Percentiles rank a stretch among this genome's conserved stretches.
Conservation (phyloP, 306 rosid species). For the Amphicarpaea edgeworthii region DNA sequence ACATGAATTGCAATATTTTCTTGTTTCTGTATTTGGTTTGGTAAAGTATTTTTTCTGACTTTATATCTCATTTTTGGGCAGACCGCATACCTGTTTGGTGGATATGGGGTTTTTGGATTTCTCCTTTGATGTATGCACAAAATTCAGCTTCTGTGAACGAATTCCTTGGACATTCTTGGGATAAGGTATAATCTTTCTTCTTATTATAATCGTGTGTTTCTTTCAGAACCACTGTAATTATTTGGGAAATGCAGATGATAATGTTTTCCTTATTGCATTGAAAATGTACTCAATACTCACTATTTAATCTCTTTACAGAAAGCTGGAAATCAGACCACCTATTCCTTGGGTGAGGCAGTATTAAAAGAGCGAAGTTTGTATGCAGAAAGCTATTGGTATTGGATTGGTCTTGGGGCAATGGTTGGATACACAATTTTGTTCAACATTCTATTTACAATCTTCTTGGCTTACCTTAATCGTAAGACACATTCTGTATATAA, state of each 20-base stretch:
- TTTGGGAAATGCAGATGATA: slow-evolving; percentile 26
- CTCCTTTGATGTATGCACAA: slow-evolving; percentile 99
- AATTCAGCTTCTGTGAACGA: slow-evolving; percentile 94
- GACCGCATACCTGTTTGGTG: slow-evolving; percentile 92
- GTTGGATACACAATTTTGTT: slow-evolving; percentile 90
- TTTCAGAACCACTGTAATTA: neutral
- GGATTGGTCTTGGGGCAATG: slow-evolving; percentile 98
- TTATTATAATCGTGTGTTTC: slow-evolving; percentile 27
- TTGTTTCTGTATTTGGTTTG: slow-evolving; percentile 35
- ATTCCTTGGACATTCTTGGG: slow-evolving; percentile 98
- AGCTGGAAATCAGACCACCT: slow-evolving; percentile 58
- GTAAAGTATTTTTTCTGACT: slow-evolving; percentile 34
- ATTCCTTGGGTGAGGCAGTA: slow-evolving; percentile 76
- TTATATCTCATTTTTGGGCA: slow-evolving; percentile 53
- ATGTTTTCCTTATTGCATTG: slow-evolving; percentile 41
- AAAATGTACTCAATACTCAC: slow-evolving; percentile 37
- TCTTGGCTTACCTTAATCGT: slow-evolving; percentile 93
- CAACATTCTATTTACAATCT: slow-evolving; percentile 83
- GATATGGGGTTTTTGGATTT: slow-evolving; percentile 99
- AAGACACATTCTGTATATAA: slow-evolving; percentile 57
- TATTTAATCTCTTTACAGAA: slow-evolving; percentile 54
- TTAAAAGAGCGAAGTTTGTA: slow-evolving; percentile 71
- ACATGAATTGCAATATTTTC: slow-evolving; percentile 32
- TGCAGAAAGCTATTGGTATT: slow-evolving; percentile 93
- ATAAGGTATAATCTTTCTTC: slow-evolving; percentile 62